A percentile compares a stretch with the other conserved stretches of the same genome.
These are phyloP conservation scores for Neurospora sp. DNA, from an alignment of 495 filamentous ascomycete genomes.

Conservation along the genomic window DNA sequence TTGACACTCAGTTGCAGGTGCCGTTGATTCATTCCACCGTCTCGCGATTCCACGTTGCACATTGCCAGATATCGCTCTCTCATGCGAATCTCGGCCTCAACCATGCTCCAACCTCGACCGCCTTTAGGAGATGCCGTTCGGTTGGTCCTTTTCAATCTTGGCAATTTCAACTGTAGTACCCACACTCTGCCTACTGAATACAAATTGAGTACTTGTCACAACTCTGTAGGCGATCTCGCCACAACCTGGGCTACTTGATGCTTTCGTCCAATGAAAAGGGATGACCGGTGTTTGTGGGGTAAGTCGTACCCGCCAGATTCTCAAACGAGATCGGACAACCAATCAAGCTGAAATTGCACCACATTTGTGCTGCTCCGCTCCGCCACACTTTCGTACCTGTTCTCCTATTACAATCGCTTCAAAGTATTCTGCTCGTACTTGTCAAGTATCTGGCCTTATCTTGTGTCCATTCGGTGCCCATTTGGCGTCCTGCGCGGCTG, in stretches of 20 bases:
- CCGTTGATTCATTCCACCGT: background rate
- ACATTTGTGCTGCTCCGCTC: constrained; percentile 11
- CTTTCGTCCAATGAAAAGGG: constrained; percentile 6
- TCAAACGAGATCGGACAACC: background rate
- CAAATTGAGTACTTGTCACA: background rate
- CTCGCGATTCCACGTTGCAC: background rate
- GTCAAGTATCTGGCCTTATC: background rate
- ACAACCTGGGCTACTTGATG: constrained; percentile 9
- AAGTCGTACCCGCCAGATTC: background rate
- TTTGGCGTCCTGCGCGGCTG: background rate
- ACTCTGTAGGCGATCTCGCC: constrained; percentile 2
- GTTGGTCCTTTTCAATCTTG: background rate
- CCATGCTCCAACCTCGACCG: background rate
- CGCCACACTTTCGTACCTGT: constrained; percentile 12
- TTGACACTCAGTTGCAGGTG: background rate
- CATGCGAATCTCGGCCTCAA: background rate
- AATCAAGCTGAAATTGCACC: constrained; percentile 11
- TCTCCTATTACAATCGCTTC: constrained; percentile 6
- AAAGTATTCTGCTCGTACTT: constrained; percentile 8
- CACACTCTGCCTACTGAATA: background rate
- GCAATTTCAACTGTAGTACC: background rate
- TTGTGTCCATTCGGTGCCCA: background rate
- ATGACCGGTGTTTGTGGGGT: background rate
- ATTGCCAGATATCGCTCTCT: background rate
- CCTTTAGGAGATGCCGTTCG: background rate